Evolutionary conservation across 768 basidiomycete genomes (phyloP).

Genomic region (Boletellus sp.): DNA sequence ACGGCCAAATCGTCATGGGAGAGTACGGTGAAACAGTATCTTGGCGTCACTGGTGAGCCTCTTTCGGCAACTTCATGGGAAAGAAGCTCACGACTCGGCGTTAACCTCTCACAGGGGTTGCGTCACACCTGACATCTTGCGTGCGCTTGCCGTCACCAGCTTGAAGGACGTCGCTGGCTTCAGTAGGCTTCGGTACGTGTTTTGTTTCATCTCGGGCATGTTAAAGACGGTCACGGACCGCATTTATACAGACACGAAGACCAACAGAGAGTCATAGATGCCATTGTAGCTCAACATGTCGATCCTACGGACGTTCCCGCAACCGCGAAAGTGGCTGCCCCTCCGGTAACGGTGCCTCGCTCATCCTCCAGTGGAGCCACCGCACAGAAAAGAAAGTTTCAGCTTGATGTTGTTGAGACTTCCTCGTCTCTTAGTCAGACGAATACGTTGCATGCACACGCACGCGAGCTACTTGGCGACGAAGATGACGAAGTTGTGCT

Average conservation of each 20-base stretch:
- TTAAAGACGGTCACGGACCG: not conserved
- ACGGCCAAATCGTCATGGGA: slow-evolving; percentile 47
- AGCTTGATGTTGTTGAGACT: slow-evolving; percentile 20
- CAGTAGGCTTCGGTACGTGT: slow-evolving; percentile 44
- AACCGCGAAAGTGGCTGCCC: slow-evolving; percentile 32
- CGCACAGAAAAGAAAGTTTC: slow-evolving; percentile 45
- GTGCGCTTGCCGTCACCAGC: slow-evolving; percentile 41
- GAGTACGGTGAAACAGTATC: slow-evolving; percentile 60
- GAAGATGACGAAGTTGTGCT: slow-evolving; percentile 42
- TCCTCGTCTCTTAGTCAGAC: slow-evolving; percentile 11
- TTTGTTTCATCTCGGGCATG: not conserved
- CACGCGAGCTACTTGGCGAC: slow-evolving; percentile 25
- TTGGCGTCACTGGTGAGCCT: slow-evolving; percentile 72
- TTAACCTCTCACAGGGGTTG: slow-evolving; percentile 53
- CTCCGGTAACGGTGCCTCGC: slow-evolving; percentile 2
- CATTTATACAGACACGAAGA: slow-evolving; percentile 47
- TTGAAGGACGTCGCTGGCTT: slow-evolving; percentile 51
- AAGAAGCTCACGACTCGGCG: slow-evolving; percentile 15
- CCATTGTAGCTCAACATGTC: slow-evolving; percentile 51
- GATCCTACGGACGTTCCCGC: slow-evolving; percentile 56
- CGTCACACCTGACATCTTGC: slow-evolving; percentile 57
- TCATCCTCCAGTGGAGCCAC: slow-evolving; percentile 7
- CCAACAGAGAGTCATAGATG: slow-evolving; percentile 57
- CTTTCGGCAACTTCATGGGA: slow-evolving; percentile 4
- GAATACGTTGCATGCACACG: slow-evolving; percentile 15